Evolutionary conservation across 2,329 filamentous ascomycete species (phyloP), one percentile per base, ranked within the genome.

Genomic region (Fusarium sp.): DNA sequence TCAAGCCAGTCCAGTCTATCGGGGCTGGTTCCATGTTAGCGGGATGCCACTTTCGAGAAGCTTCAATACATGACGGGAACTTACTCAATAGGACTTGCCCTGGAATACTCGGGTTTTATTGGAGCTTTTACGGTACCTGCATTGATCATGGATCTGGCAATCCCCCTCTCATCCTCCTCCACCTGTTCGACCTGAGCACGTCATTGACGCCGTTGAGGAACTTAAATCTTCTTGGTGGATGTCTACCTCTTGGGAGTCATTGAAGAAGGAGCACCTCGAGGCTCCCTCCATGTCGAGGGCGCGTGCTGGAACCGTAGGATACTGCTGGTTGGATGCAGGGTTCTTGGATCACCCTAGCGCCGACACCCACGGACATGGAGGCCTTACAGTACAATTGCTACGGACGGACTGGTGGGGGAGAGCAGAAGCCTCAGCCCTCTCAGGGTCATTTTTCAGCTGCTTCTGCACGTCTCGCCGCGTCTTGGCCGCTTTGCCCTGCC

Each of bases 1-100:
- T 67, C 72, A 64, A 63, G 57, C 58, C 41, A 57, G 23, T 43
- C 52, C 56, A 60, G 37, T 32, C 74, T 32, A 56, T 63, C 41
- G 60, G n/a, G 32, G 54, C 48, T 59, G 25, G 39, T 37, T 60
- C 18, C 34, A 35, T 39, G 52, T 66, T 75, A 13, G 37, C n/a
- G 41, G 34, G 27, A 64, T 61, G 41, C 48, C 45, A 25, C 50
- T 67, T n/a, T 43, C 20, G 20, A 58, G 56, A 41, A 34, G 7
- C 34, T 62, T 18, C 13, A 45, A 52, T n/a, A 6, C 45, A n/a
- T 23, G 35, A 25, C 25, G 34, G 48, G 20, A 61, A 23, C 35
- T 43, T 45, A 43, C 27, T 25, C 30, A 34, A 25, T 14, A 30
- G 27, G 16, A 32, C 16, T 27, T 62, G 11, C 43, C 30, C 23